phyloP scores from a whole-genome alignment of 2,329 filamentous ascomycete genomes.

The Dothideomycetes sp. region DNA sequence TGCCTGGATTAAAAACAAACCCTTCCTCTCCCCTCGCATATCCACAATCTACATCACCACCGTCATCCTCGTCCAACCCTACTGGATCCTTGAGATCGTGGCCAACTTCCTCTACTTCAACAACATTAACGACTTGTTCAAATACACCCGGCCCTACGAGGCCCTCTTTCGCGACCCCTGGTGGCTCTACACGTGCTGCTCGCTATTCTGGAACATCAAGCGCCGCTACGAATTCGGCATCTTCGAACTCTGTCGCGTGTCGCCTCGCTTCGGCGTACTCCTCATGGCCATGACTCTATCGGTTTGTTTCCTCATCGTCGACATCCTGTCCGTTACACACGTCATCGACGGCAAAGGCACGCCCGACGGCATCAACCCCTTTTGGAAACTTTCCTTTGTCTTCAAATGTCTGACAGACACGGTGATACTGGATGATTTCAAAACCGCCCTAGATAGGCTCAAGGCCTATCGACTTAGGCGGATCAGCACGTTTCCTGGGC shows the following conservation, averaged over 20 bases:
- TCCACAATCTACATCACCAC: slow-evolving; percentile 49
- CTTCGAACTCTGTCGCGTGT: slow-evolving; percentile 47
- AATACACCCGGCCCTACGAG: slow-evolving; percentile 35
- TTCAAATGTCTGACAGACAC: slow-evolving; percentile 48
- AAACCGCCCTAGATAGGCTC: slow-evolving; percentile 42
- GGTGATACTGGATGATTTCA: slow-evolving; percentile 59
- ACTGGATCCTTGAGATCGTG: slow-evolving; percentile 55
- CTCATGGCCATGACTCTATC: slow-evolving; percentile 49
- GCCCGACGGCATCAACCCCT: slow-evolving; percentile 43
- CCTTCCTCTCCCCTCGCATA: slow-evolving; percentile 41
- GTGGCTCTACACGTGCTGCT: slow-evolving; percentile 54
- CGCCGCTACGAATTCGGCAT: slow-evolving; percentile 49
- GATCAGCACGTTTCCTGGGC: slow-evolving; percentile 2
- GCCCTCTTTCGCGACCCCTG: slow-evolving; percentile 54
- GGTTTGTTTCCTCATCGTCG: slow-evolving; percentile 49
- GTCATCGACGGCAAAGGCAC: slow-evolving; percentile 14
- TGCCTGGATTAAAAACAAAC: slow-evolving; percentile 54
- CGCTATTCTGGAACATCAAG: slow-evolving; percentile 53
- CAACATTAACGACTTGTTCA: slow-evolving; percentile 29
- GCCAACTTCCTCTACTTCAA: slow-evolving; percentile 54
- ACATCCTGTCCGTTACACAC: slow-evolving; percentile 48
- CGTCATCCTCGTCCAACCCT: slow-evolving; percentile 48
- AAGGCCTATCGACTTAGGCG: slow-evolving; percentile 33
- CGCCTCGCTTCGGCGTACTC: slow-evolving; percentile 54
- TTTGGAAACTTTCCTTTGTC: not conserved